Evolutionary conservation across 768 basidiomycete species (phyloP), one percentile per base, ranked within the genome.

Genomic region (Termitomyces heimii): DNA sequence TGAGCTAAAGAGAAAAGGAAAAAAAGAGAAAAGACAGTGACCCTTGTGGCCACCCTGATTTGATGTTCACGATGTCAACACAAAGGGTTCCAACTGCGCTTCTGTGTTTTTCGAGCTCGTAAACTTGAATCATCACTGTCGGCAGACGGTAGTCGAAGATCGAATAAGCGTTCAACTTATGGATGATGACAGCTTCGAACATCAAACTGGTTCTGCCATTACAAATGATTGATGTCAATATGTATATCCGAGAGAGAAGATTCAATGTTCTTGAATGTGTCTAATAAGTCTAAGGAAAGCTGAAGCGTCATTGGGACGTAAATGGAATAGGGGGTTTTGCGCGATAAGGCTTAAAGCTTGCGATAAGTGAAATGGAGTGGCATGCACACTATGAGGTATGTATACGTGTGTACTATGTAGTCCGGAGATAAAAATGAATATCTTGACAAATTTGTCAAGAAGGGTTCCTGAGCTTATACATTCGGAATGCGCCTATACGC

Each of bases 401-500:
- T n/a, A 48, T 49, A 49, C 28, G 22, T 24, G 29, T 29, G 48
- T 16, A 44, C 24, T 44, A 44, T 16, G 22, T 22, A 13, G 29
- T 34, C 22, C 32, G 28, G 4, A 31, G 14, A 32, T 22, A 32
- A 14, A n/a, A 32, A 4, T 32, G 31, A 48, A n/a, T 13, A n/a
- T n/a, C 18, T n/a, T 20, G 46, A 32, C n/a, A 20, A 12, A 14
- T 10, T 22, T 13, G 47, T 32, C 31, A n/a, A n/a, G 16, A 37
- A 9, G 26, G 5, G 10, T 35, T 18, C 9, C 12, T 7, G 9
- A 12, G 14, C 20, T 51, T 54, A 62, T 7, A 47, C 53, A 55
- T 37, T 34, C 16, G 51, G 42, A 40, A 82, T 77, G 20, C 70
- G 74, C 34, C 67, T 73, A 67, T 92, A 89, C 13, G 81, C 81